phyloP scores from a whole-genome alignment of 352 stramenopile species.

The Saprolegnia diclina region DNA sequence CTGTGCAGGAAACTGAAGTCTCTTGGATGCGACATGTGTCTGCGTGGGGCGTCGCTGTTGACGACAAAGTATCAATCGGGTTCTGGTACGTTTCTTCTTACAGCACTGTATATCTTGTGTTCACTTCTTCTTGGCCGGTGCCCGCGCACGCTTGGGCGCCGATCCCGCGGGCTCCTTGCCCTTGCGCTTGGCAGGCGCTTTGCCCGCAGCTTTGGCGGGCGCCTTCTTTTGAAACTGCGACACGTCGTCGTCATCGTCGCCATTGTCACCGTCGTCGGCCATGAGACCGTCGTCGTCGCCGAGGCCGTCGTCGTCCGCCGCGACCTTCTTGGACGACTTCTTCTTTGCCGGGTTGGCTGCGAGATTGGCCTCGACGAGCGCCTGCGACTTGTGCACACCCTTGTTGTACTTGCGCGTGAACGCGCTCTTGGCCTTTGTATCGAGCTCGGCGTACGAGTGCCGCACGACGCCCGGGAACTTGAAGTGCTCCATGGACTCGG shows the following conservation, averaged over 20 bases:
- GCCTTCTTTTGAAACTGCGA: constrained; percentile 83
- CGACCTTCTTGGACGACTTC: constrained; percentile 37
- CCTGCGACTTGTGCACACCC: constrained; percentile 89
- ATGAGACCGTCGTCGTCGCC: constrained; percentile 45
- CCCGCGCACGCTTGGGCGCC: constrained; percentile 5
- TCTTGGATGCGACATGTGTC: too few species aligned
- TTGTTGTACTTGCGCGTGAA: constrained; percentile 94
- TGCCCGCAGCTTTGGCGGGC: constrained; percentile 29
- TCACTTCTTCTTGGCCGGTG: constrained; percentile 11
- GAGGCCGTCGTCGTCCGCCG: constrained; percentile 27
- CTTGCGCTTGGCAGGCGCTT: constrained; percentile 21
- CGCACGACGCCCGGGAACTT: constrained; percentile 72
- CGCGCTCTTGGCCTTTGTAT: constrained; percentile 87
- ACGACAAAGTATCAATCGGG: too few species aligned
- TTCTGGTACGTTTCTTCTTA: too few species aligned
- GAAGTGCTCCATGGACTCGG: constrained; percentile 94
- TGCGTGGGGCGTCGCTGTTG: too few species aligned
- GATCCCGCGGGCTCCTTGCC: background rate
- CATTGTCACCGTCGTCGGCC: constrained; percentile 47
- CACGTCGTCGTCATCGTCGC: constrained; percentile 55
- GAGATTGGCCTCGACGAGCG: constrained; percentile 83
- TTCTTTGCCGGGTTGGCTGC: constrained; percentile 70
- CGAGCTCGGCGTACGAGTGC: constrained; percentile 67
- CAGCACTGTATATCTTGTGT: too few species aligned
- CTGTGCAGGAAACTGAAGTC: too few species aligned